Evolutionary conservation across 2,329 filamentous ascomycete genomes (phyloP).

Genomic region (Beauveria australis): DNA sequence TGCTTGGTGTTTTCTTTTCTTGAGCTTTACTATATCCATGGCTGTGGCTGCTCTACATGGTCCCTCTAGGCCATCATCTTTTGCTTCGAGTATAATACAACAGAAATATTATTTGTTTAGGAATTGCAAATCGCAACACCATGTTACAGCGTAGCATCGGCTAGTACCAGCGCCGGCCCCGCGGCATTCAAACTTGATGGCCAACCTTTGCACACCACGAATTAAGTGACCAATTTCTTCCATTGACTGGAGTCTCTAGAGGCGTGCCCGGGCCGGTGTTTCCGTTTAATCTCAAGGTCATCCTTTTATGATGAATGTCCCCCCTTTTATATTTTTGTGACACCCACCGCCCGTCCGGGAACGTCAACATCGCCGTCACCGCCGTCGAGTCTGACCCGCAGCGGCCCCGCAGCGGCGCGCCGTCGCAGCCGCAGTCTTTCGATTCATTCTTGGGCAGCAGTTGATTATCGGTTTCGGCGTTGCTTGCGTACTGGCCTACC

Average conservation of each 20-base stretch:
- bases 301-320: too few relatives aligned
- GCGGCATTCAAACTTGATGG: too few relatives aligned
- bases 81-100: neutral
- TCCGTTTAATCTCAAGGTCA: too few relatives aligned
- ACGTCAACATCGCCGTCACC: neutral
- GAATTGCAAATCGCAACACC: neutral
- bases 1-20: neutral
- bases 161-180: too few relatives aligned
- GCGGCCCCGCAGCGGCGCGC: neutral
- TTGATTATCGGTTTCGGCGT: slow-evolving; percentile 43
- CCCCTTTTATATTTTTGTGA: neutral
- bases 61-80: neutral
- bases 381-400: neutral
- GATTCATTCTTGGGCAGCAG: slow-evolving; percentile 45
- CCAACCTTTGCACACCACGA: too few relatives aligned
- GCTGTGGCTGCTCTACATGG: neutral
- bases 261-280: too few relatives aligned
- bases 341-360: neutral
- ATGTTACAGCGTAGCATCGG: too few relatives aligned
- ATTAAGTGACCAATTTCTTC: too few relatives aligned
- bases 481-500: slow-evolving; percentile 38
- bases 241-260: too few relatives aligned
- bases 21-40: neutral
- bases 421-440: slow-evolving; percentile 3
- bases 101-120: neutral